Evolutionary conservation across 352 stramenopile species (phyloP), one percentile per base, ranked within the genome.

Genomic region (Paralagenidium karlingii): DNA sequence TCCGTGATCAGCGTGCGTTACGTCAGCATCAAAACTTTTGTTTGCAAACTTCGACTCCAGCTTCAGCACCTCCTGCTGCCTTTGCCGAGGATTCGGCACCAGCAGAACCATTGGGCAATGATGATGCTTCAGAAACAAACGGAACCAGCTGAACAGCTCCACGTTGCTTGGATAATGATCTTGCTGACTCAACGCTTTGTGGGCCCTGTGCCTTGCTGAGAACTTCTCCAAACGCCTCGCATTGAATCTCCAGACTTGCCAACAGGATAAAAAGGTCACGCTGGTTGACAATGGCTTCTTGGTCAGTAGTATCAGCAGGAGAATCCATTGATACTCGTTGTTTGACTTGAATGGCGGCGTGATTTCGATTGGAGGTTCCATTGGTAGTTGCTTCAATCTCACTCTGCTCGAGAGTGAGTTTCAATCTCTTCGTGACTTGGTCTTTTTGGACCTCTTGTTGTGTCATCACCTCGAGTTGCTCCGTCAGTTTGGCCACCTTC

Each of bases 11-110:
- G n/a, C 65, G 74, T 8, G 74, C 74, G 3, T 43, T 87, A 20
- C 74, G 70, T 34, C 74, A 87, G 38, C 74, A 87, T 40, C 65
- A 77, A 40, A 87, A 87, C 47, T 84, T 82, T 26, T 87, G 74
- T 39, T n/a, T n/a, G n/a, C n/a, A n/a, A n/a, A n/a, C n/a, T n/a
- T n/a, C n/a, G n/a, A n/a, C n/a, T n/a, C n/a, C n/a, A n/a, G n/a
- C n/a, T n/a, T n/a, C n/a, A n/a, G n/a, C n/a, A n/a, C n/a, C n/a
- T n/a, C n/a, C n/a, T n/a, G n/a, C n/a, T n/a, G n/a, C n/a, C n/a
- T n/a, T n/a, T n/a, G n/a, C n/a, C n/a, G n/a, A n/a, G n/a, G n/a
- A n/a, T n/a, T n/a, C n/a, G n/a, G n/a, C n/a, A n/a, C n/a, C n/a
- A n/a, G n/a, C n/a, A n/a, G n/a, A n/a, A n/a, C n/a, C n/a, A n/a